These are phyloP conservation scores for Rhododendron simsii DNA, from an alignment of 148 eudicot species.

Conservation along the genomic window DNA sequence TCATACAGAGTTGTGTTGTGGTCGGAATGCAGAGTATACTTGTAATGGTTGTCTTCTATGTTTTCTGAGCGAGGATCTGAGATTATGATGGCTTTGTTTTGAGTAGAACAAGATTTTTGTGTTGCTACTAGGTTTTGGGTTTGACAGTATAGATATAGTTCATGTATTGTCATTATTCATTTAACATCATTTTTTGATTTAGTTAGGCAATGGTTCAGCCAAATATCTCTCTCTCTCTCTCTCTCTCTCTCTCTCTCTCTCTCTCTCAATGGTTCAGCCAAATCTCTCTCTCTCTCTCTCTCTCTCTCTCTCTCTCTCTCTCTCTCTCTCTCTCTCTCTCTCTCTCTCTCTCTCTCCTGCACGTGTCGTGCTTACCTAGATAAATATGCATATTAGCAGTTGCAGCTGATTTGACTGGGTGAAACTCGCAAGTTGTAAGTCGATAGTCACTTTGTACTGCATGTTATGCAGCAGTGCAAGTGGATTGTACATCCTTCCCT, in stretches of 20 bases:
- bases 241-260: no score
- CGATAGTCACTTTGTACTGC: no score
- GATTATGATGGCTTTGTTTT: background rate
- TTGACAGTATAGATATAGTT: background rate
- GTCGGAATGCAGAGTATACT: background rate
- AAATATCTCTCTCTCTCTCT: no score
- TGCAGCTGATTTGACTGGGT: no score
- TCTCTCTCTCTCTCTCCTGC: background rate
- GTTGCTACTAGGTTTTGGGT: background rate
- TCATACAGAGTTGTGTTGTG: background rate
- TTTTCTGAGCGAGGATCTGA: background rate
- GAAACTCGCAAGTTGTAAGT: no score
- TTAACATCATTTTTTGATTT: background rate
- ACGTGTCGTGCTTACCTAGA: background rate
- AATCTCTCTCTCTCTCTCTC: no score
- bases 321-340: background rate
- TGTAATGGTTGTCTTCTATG: background rate
- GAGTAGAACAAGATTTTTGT: background rate
- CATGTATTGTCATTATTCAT: background rate
- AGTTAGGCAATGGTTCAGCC: background rate
- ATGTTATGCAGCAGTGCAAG: no score
- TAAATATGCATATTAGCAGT: background rate
- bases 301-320: no score
- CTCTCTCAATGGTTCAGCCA: no score
- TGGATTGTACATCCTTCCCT: background rate